phyloP scores from a whole-genome alignment of 345 rosid species.

The Carallia pectinifolia region DNA sequence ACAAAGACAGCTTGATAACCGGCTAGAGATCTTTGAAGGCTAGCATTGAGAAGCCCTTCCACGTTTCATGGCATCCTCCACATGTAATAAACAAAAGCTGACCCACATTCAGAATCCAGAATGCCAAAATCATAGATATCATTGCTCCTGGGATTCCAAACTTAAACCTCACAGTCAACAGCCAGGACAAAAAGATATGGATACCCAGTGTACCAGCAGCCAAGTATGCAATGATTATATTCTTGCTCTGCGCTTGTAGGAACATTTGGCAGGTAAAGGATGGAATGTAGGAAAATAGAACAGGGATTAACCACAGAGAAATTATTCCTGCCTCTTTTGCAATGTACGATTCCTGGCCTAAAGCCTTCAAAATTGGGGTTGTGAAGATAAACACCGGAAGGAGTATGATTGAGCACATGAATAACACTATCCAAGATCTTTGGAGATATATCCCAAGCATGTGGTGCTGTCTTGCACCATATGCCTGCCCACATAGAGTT shows the following conservation, averaged over 20 bases:
- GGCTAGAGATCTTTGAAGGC: constrained; percentile 75
- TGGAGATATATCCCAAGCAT: constrained; percentile 86
- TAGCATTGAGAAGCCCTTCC: constrained; percentile 61
- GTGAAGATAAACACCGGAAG: constrained; percentile 56
- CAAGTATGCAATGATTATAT: constrained; percentile 59
- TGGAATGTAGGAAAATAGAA: constrained; percentile 37
- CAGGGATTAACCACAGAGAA: constrained; percentile 51
- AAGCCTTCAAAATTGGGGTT: constrained; percentile 39
- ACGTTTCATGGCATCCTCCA: constrained; percentile 65
- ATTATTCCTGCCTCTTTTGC: constrained; percentile 44
- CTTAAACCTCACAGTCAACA: constrained; percentile 45
- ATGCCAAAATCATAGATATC: constrained; percentile 58
- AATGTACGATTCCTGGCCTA: constrained; percentile 59
- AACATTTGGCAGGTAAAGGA: constrained; percentile 78
- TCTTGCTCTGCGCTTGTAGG: constrained; percentile 82
- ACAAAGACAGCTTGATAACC: constrained; percentile 59
- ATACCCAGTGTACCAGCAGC: constrained; percentile 45
- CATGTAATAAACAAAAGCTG: constrained; percentile 52
- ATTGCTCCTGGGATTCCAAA: constrained; percentile 67
- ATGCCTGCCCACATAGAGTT: constrained; percentile 85
- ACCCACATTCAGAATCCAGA: constrained; percentile 74
- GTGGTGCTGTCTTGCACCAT: constrained; percentile 66
- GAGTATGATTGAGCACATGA: constrained; percentile 34
- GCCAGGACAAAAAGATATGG: constrained; percentile 65
- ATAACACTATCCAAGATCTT: constrained; percentile 71